phyloP scores from a whole-genome alignment of 2,329 filamentous ascomycete genomes.

The Neonectria ditissima region DNA sequence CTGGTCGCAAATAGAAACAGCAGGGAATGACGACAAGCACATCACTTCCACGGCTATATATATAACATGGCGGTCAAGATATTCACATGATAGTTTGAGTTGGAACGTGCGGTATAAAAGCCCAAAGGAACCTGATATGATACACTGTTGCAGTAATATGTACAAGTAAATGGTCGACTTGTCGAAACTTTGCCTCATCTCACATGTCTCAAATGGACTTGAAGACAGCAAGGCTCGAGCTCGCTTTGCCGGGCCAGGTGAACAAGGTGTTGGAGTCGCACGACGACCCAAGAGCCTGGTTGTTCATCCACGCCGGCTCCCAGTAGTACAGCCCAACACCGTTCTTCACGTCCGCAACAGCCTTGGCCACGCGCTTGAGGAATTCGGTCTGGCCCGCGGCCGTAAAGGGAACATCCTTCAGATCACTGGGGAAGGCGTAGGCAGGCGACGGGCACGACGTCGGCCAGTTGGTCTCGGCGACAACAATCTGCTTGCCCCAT shows the following conservation, averaged over 20 bases:
- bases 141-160: background rate
- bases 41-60: too few species aligned
- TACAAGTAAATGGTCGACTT: background rate
- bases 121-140: background rate
- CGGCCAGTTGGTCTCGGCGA: slow-evolving; percentile 80
- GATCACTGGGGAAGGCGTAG: slow-evolving; percentile 70
- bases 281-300: slow-evolving; percentile 72
- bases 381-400: slow-evolving; percentile 72
- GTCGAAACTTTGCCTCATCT: background rate
- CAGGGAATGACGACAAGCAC: too few species aligned
- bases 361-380: slow-evolving; percentile 68
- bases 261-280: slow-evolving; percentile 75
- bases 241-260: slow-evolving; percentile 62
- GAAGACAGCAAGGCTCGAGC: slow-evolving; percentile 69
- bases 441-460: slow-evolving; percentile 69
- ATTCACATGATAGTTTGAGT: too few species aligned
- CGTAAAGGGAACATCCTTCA: slow-evolving; percentile 70
- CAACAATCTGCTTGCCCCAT: slow-evolving; percentile 75
- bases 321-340: slow-evolving; percentile 77
- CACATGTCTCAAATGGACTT: slow-evolving; percentile 53
- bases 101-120: background rate
- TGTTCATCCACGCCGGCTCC: slow-evolving; percentile 79
- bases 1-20: too few species aligned
- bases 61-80: too few species aligned
- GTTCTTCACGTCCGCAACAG: slow-evolving; percentile 64